Evolutionary conservation across 148 eudicot genomes (phyloP).

Genomic region (Persicaria tinctoria): DNA sequence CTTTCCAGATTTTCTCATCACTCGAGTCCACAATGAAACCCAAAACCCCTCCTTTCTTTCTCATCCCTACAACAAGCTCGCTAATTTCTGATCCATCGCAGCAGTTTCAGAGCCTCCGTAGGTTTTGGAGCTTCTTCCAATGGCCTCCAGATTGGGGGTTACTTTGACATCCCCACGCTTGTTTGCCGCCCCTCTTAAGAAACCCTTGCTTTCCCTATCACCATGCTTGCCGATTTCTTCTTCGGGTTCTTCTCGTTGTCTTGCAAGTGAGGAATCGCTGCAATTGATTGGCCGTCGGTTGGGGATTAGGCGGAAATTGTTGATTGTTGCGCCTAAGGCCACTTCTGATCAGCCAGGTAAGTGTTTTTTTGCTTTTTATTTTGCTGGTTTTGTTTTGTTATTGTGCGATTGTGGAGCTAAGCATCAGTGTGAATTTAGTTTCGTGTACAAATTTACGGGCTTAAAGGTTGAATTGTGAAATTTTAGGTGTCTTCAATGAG

Average conservation of each 20-base stretch:
- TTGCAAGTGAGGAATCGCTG: constrained; percentile 29
- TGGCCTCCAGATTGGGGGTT: constrained; percentile 68
- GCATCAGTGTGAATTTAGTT: background rate
- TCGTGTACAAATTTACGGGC: constrained; percentile 1
- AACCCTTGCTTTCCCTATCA: constrained; percentile 28
- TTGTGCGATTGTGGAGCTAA: background rate
- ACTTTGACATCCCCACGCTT: constrained; percentile 36
- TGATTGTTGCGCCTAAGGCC: constrained; percentile 51
- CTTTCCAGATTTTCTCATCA: background rate
- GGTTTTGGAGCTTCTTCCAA: constrained; percentile 19
- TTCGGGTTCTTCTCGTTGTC: constrained; percentile 20
- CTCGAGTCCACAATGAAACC: constrained; percentile 9
- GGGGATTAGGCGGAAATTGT: constrained; percentile 26
- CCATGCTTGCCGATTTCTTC: constrained; percentile 18
- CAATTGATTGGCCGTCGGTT: constrained; percentile 28
- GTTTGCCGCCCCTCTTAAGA: constrained; percentile 30
- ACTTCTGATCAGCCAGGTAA: constrained; percentile 77
- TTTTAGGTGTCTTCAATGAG: background rate
- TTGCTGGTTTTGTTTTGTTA: background rate
- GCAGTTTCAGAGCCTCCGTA: background rate
- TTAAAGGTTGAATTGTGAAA: background rate
- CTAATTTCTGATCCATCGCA: background rate
- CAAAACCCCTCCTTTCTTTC: constrained; percentile 6
- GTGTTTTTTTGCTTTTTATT: background rate
- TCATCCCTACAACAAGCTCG: constrained; percentile 8